Evolutionary conservation across 768 basidiomycete species (phyloP).

Genomic region (Lactifluus echinatus): DNA sequence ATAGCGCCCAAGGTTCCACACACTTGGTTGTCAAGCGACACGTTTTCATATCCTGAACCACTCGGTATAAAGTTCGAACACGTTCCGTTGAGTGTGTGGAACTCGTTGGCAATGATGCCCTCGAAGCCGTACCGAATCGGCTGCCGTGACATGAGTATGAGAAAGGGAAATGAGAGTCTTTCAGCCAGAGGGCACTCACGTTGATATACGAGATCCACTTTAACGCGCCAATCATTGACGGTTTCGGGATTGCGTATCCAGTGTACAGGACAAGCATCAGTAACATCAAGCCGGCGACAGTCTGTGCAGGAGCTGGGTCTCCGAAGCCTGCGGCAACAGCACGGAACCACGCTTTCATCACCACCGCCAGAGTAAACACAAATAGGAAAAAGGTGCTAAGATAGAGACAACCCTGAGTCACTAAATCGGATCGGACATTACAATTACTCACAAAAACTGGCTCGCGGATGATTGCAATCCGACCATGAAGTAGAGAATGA

Average conservation of each 20-base stretch:
- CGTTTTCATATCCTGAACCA: constrained; percentile 51
- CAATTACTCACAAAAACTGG: constrained; percentile 55
- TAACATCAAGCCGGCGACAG: constrained; percentile 43
- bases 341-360: constrained; percentile 75
- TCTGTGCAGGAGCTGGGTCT: constrained; percentile 52
- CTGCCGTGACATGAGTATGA: constrained; percentile 31
- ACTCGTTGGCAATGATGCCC: constrained; percentile 71
- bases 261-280: constrained; percentile 50
- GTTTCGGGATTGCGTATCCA: constrained; percentile 52
- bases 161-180: background rate
- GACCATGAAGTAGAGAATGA: constrained; percentile 56
- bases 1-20: constrained; percentile 64
- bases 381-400: constrained; percentile 51
- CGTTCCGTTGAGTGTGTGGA: constrained; percentile 54
- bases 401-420: constrained; percentile 3
- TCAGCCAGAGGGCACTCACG: constrained; percentile 28
- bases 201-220: constrained; percentile 61
- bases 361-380: constrained; percentile 45
- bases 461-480: constrained; percentile 43
- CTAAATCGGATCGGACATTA: background rate
- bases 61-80: constrained; percentile 53
- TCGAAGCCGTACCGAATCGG: constrained; percentile 70
- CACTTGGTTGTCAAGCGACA: constrained; percentile 57
- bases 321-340: constrained; percentile 51
- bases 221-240: constrained; percentile 59